Evolutionary conservation across 164 flowering plant genomes (phyloP).

Genomic region (Berberis vulgaris): DNA sequence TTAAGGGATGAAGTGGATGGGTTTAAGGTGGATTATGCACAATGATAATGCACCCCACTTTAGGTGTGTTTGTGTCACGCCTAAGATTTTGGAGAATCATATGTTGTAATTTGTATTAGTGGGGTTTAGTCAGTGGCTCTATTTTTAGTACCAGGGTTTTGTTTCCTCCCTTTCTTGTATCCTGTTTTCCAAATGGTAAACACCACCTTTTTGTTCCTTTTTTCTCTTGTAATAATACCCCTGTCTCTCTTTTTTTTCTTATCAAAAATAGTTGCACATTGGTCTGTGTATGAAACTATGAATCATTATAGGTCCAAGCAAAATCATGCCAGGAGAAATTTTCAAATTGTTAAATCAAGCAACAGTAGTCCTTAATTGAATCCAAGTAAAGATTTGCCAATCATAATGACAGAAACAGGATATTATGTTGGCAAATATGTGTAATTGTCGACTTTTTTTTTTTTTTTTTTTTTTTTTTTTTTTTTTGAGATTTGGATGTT

Average conservation of each 20-base stretch:
- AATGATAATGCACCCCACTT: conserved; percentile 70
- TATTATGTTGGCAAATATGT: too few species aligned
- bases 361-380: too few species aligned
- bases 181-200: not conserved
- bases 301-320: too few species aligned
- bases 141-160: not conserved
- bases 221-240: not conserved
- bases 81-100: conserved; percentile 13
- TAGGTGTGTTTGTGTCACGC: conserved; percentile 41
- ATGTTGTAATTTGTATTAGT: conserved; percentile 1
- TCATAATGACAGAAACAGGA: too few species aligned
- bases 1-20: not conserved
- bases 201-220: not conserved
- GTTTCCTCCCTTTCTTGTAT: not conserved
- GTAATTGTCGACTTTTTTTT: too few species aligned
- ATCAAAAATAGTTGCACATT: not conserved
- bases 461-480: too few species aligned
- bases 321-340: too few species aligned
- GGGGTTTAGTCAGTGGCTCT: conserved; percentile 4
- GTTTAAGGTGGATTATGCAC: not conserved
- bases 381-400: too few species aligned
- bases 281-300: not conserved
- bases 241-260: not conserved
- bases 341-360: too few species aligned
- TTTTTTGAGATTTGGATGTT: too few species aligned